Conservation (phyloP, 2,329 filamentous ascomycete genomes). For the Diaporthe batatas region DNA sequence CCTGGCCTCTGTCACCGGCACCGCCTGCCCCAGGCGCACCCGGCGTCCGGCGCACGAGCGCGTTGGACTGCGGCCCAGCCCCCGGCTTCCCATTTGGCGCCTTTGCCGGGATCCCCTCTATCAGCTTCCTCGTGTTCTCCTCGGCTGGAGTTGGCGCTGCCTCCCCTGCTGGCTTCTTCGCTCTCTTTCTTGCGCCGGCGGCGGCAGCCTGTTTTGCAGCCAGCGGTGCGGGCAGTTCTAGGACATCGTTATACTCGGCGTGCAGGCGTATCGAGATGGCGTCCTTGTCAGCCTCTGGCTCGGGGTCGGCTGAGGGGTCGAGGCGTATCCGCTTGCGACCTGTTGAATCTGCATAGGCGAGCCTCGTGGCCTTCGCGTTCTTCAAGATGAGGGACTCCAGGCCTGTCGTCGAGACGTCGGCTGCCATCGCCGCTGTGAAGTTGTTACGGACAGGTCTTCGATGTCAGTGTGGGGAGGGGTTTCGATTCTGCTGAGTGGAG, state of each 20-base stretch:
- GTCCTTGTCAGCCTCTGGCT: constrained; percentile 56
- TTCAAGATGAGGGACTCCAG: constrained; percentile 56
- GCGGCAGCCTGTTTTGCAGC: constrained; percentile 81
- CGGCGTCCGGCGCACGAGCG: constrained; percentile 52
- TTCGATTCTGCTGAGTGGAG: neutral
- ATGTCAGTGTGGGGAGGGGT: neutral
- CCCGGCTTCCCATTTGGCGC: constrained; percentile 45
- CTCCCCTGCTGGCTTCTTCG: constrained; percentile 62
- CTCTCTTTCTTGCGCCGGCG: constrained; percentile 73
- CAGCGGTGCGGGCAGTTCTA: constrained; percentile 81
- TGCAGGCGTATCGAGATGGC: constrained; percentile 71
- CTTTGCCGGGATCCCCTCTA: constrained; percentile 71
- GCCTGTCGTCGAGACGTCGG: constrained; percentile 49
- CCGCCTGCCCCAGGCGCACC: constrained; percentile 44
- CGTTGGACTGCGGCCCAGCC: constrained; percentile 51
- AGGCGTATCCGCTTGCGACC: constrained; percentile 52
- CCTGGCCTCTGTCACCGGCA: constrained; percentile 47
- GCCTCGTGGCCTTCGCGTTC: constrained; percentile 57
- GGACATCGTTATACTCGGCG: constrained; percentile 82
- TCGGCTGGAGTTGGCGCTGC: constrained; percentile 50
- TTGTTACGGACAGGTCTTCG: neutral
- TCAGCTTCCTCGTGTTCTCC: constrained; percentile 73
- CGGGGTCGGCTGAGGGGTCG: constrained; percentile 54
- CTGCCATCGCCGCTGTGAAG: constrained; percentile 47
- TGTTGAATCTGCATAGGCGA: constrained; percentile 54